Base-by-base conservation (phyloP, 179 eudicot genomes). In the Dionaea muscipula region DNA sequence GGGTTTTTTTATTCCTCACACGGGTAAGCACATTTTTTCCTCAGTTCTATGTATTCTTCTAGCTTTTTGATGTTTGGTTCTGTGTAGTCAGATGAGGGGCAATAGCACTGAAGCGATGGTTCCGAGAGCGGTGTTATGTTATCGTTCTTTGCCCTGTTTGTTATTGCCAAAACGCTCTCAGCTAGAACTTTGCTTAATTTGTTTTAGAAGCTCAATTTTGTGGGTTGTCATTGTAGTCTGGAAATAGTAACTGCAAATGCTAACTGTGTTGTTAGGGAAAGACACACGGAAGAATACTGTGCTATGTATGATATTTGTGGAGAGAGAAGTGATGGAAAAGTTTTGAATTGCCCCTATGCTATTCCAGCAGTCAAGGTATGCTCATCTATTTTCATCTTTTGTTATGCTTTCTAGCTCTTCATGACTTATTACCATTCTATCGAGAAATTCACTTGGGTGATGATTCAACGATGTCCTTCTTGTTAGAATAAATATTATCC, bases 291-390 rank as follows among this genome's bases (percentile, higher is more conserved):
- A 56, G 86, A 68, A 57, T 84, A 82, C 54, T 91, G 98, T 70
- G 83, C 94, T 51, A 87, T 91, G 98, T 82, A 91, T 70, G 95
- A 81, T 72, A 82, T 91, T 47, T 91, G 98, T 74, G 98, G 95
- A 68, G 59, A 64, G 37, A 79, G 85, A 15, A 68, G 80, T 53
- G 90, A 81, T 64, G 94, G 88, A 49, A 86, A 70, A 80, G 81
- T 87, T 57, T 64, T 91, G 36, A 91, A 91, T 68, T 91, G 98
- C 71, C 95, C 98, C 26, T 74, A 71, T 61, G 79, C 83, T 64
- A 69, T 84, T 40, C 94, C 91, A 16, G 66, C 98, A 1, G 71
- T 84, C 55, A 80, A 82, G 95, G 98, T 85, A 78, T 33, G 70
- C 38, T 27, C 14, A 14, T 35, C 7, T 28, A 20, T 41, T 24